phyloP scores from a whole-genome alignment of 129 eudicot genomes.

The Chrysanthemum seticuspe region DNA sequence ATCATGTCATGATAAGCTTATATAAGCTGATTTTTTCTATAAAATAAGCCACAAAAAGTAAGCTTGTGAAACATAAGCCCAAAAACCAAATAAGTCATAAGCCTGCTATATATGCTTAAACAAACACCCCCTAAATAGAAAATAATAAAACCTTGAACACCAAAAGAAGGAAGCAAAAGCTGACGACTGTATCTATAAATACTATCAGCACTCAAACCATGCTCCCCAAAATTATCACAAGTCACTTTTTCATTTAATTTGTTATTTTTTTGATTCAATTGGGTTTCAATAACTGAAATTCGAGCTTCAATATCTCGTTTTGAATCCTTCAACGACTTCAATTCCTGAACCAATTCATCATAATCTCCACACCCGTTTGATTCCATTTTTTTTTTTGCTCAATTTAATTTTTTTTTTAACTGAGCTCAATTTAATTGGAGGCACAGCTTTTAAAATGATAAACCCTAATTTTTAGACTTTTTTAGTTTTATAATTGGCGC shows the following conservation, averaged over 20 bases:
- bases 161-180: constrained; percentile 86
- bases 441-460: constrained; percentile 22
- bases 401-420: too few species aligned
- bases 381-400: constrained; percentile 30
- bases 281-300: constrained; percentile 61
- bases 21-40: too few species aligned
- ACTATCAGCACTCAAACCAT: constrained; percentile 58
- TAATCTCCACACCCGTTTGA: constrained; percentile 38
- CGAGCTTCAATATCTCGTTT: constrained; percentile 58
- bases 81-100: too few species aligned
- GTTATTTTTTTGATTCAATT: constrained; percentile 40
- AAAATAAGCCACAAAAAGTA: too few species aligned
- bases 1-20: too few species aligned
- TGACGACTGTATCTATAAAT: constrained; percentile 94
- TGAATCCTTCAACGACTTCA: constrained; percentile 46
- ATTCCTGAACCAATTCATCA: constrained; percentile 47
- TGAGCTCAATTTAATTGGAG: not conserved
- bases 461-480: constrained; percentile 26
- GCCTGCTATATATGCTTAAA: too few species aligned
- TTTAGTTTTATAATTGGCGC: constrained; percentile 4
- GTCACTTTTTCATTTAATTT: constrained; percentile 18
- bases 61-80: too few species aligned
- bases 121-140: not conserved
- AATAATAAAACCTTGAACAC: constrained; percentile 59
- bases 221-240: constrained; percentile 20